Base-by-base conservation (phyloP, 2,329 filamentous ascomycete species). In the Cordyceps farinosa region DNA sequence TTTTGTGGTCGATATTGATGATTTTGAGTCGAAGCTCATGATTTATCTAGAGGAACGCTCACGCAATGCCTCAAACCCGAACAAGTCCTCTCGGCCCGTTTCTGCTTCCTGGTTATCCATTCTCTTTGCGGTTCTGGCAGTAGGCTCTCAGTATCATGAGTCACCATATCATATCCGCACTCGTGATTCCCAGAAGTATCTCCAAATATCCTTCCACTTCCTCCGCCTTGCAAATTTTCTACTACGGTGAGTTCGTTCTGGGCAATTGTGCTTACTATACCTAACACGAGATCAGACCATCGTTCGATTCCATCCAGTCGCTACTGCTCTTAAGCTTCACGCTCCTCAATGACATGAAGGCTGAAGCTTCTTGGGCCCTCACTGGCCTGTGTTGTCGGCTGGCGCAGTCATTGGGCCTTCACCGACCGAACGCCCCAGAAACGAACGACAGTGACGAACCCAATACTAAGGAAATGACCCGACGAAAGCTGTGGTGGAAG, bases 271-370 rank as follows among this genome's bases (percentile, higher is more conserved):
- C 30, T 51, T 32, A 22, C 13, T 10, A 55, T 10, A 13, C 22
- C 65, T 69, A 7, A 69, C 60, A 15, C 27, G 27, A 36, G 22
- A 61, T 54, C 61, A 84, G 83, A 38, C 86, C 86, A 2, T 88
- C 87, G 0, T 80, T 88, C 45, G 86, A 89, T 70, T 87, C 85
- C 5, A 85, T 89, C 32, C 86, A 89, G 70, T 86, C 86, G 1
- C 74, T 89, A 47, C 76, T 89, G 1, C 79, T 89, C 50, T 85
- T 84, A 4, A 82, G 84, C 36, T 88, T 88, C 66, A 85, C 87
- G 2, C 76, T 89, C 2, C 76, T 88, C 32, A 89, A 89, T 67
- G 86, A 89, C 64, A 89, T 89, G 86, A 88, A 88, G 69, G 86
- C 86, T 1, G 86, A 89, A 69, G 86, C 85, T 0, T 88, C 86